Base-by-base conservation (phyloP, 2,329 filamentous ascomycete genomes). In the Diaporthe amygdali region DNA sequence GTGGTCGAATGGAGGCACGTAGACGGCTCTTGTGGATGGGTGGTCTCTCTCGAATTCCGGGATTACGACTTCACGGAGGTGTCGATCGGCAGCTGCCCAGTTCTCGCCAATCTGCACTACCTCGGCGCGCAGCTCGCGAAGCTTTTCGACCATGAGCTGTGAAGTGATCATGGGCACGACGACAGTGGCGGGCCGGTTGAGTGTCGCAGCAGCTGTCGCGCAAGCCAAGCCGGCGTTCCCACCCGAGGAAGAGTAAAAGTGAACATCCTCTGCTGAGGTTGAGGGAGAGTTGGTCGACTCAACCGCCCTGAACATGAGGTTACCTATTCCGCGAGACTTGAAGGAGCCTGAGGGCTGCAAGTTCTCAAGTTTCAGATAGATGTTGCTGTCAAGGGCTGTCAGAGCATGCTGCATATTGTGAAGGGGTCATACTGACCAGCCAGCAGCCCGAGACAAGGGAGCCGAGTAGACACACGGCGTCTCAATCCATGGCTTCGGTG, bases 311-410 rank as follows among this genome's bases (percentile, higher is more conserved):
- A 91, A 85, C 79, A 94, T 90, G 77, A 92, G 88, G 81, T 93
- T 89, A 76, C 93, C 93, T 75, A 95, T 90, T 69, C 92, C 93
- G 76, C 89, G 87, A 52, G 93, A 95, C 81, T 96, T 96, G 89
- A 96, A 97, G 20, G 93, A 95, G 74, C 93, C 93, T 9, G 92
- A 92, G 9, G 94, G 94, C 80, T 97, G 94, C 70, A 94, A 86
- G 77, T 92, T 93, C 76, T 96, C 94, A 71, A 96, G 89, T 81
- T 96, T 96, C 77, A 96, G 90, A 80, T 92, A 94, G 82, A 96
- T 89, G 83, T 92, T 90, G 85, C 93, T 86, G 72, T 32, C n/a
- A 30, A 4, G 6, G 7, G 8, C 22, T n/a, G 15, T 55, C 52
- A 27, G 68, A 10, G 44, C 8, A 39, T 30, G 51, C 49, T 34